Percentiles rank a stretch among this genome's conserved stretches.
phyloP scores from a whole-genome alignment of 2,329 filamentous ascomycete species.

The Trichoderma hamatum region DNA sequence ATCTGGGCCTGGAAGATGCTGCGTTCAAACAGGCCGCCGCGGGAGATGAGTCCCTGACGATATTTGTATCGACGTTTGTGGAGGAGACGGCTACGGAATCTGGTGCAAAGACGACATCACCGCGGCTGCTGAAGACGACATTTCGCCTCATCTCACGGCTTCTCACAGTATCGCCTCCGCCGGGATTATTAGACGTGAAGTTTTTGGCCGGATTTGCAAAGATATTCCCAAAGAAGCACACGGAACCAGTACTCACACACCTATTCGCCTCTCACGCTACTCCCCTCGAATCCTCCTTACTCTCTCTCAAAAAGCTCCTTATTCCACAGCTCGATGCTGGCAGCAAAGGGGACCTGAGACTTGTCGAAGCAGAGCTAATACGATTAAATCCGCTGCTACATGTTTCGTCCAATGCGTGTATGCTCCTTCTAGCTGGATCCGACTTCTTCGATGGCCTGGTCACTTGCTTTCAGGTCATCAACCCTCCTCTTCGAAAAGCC shows the following conservation, averaged over 20 bases:
- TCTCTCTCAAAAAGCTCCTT: conserved; percentile 63
- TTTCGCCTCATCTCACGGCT: conserved; percentile 67
- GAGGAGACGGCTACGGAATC: conserved; percentile 50
- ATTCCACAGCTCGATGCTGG: conserved; percentile 66
- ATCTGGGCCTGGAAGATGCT: conserved; percentile 61
- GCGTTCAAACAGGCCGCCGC: conserved; percentile 56
- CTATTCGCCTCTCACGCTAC: conserved; percentile 57
- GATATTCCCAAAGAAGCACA: conserved; percentile 66
- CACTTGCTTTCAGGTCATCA: conserved; percentile 65
- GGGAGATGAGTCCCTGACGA: conserved; percentile 59
- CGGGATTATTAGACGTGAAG: conserved; percentile 63
- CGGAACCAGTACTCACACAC: conserved; percentile 51
- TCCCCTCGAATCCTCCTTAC: conserved; percentile 57
- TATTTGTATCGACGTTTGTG: conserved; percentile 57
- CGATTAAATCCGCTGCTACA: conserved; percentile 66
- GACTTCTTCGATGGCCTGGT: conserved; percentile 83
- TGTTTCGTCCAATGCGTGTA: conserved; percentile 58
- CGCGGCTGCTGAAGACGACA: conserved; percentile 60
- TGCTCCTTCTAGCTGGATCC: conserved; percentile 76
- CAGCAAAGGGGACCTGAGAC: conserved; percentile 56
- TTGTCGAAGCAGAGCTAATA: conserved; percentile 58
- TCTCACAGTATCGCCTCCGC: conserved; percentile 45
- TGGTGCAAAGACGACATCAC: conserved; percentile 35
- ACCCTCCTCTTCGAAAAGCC: conserved; percentile 64
- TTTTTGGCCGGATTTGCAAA: conserved; percentile 71